Percentiles rank a stretch among this genome's conserved stretches.
phyloP scores from a whole-genome alignment of 306 rosid genomes.

The Geum urbanum region DNA sequence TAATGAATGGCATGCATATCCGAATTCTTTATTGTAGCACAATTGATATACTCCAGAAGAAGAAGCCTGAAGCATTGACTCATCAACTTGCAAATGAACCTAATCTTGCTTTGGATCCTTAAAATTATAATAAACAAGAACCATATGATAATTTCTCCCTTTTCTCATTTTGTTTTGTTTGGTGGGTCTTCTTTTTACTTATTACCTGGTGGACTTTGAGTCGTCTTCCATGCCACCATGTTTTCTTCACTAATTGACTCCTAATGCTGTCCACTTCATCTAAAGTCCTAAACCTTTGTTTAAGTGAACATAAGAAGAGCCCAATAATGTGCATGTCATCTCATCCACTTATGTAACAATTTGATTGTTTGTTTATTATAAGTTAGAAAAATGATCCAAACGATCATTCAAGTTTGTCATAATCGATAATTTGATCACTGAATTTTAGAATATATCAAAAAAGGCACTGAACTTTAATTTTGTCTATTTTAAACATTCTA shows the following conservation, averaged over 20 bases:
- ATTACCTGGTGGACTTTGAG: slow-evolving; percentile 20
- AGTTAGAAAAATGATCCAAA: no score
- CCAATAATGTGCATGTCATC: slow-evolving; percentile 17
- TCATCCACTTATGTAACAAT: slow-evolving; percentile 11
- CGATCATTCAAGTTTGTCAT: no score
- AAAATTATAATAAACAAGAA: not conserved
- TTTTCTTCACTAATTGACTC: slow-evolving; percentile 24
- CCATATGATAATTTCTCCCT: not conserved
- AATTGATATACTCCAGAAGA: slow-evolving; percentile 13
- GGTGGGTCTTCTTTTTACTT: slow-evolving; percentile 25
- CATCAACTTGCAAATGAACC: slow-evolving; percentile 17
- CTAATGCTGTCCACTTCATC: slow-evolving; percentile 32
- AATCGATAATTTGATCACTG: no score
- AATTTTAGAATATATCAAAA: no score
- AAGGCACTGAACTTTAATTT: no score
- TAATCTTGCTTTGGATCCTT: slow-evolving; percentile 21
- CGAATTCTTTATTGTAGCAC: slow-evolving; percentile 11
- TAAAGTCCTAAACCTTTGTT: slow-evolving; percentile 9
- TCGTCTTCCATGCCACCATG: slow-evolving; percentile 14
- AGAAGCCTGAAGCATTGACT: slow-evolving; percentile 27
- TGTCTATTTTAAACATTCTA: no score
- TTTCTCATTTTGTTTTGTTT: slow-evolving; percentile 5
- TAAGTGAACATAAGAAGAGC: slow-evolving; percentile 10
- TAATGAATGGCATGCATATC: slow-evolving; percentile 8
- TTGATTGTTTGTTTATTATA: not conserved